phyloP scores from a whole-genome alignment of 176 grass and related monocot species.

The Microstegium vimineum region DNA sequence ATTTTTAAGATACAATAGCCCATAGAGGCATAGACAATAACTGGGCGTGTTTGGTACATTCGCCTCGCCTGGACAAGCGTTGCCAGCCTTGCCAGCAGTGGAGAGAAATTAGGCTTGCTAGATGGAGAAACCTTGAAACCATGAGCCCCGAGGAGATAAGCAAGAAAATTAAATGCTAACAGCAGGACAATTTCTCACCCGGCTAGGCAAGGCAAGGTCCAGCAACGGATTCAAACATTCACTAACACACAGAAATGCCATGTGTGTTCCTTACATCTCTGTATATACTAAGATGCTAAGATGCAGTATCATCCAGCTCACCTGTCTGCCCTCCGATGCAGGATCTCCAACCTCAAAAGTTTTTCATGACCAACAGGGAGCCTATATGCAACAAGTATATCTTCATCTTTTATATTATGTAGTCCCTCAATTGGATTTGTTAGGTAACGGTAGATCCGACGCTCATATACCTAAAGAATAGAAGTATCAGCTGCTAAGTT shows the following conservation, averaged over 20 bases:
- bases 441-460: conserved; percentile 70
- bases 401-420: conserved; percentile 75
- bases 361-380: conserved; percentile 70
- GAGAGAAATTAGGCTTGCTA: background rate
- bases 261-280: background rate
- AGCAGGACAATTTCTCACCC: background rate
- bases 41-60: background rate
- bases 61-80: background rate
- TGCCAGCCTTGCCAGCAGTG: background rate
- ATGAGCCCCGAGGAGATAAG: background rate
- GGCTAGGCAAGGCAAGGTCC: background rate
- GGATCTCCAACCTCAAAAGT: conserved; percentile 70
- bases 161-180: background rate
- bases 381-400: conserved; percentile 85
- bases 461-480: conserved; percentile 63
- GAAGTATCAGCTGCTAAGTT: background rate
- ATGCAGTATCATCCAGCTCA: conserved; percentile 26
- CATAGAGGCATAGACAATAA: background rate
- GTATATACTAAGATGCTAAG: background rate
- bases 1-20: background rate
- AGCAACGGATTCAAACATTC: background rate
- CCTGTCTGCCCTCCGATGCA: conserved; percentile 67
- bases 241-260: background rate
- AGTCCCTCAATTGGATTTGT: conserved; percentile 49
- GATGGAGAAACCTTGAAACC: background rate